These are phyloP conservation scores for Quercus lobata DNA, from an alignment of 331 rosid genomes.

Conservation along the genomic window DNA sequence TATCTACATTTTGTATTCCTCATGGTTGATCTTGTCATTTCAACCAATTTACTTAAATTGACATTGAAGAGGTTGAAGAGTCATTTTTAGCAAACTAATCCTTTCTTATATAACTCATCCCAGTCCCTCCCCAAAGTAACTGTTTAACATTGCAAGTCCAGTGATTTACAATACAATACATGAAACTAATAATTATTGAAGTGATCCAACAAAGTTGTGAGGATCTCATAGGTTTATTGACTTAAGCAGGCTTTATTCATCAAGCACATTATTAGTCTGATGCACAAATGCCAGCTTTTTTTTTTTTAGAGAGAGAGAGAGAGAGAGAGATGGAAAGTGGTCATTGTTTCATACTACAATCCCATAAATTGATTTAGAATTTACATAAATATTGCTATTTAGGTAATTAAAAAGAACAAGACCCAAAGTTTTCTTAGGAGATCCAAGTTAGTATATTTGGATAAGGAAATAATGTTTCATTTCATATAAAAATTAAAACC, in stretches of 20 bases:
- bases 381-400: not conserved
- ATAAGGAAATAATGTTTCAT: not conserved
- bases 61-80: too few relatives aligned
- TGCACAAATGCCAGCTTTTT: not conserved
- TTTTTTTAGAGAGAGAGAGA: too few relatives aligned
- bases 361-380: not conserved
- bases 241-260: not conserved
- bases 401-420: not conserved
- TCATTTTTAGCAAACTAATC: not conserved
- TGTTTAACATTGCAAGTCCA: too few relatives aligned
- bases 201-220: not conserved
- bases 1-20: not conserved
- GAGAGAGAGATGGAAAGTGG: not conserved
- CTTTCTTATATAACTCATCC: not conserved
- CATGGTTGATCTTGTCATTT: not conserved
- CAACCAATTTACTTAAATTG: not conserved
- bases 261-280: not conserved
- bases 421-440: not conserved
- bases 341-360: not conserved
- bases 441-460: not conserved
- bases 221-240: not conserved
- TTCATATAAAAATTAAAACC: not conserved
- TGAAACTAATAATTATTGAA: not conserved
- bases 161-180: too few relatives aligned
- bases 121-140: too few relatives aligned